Conservation (phyloP, 306 rosid genomes). For the Delonix regia region DNA sequence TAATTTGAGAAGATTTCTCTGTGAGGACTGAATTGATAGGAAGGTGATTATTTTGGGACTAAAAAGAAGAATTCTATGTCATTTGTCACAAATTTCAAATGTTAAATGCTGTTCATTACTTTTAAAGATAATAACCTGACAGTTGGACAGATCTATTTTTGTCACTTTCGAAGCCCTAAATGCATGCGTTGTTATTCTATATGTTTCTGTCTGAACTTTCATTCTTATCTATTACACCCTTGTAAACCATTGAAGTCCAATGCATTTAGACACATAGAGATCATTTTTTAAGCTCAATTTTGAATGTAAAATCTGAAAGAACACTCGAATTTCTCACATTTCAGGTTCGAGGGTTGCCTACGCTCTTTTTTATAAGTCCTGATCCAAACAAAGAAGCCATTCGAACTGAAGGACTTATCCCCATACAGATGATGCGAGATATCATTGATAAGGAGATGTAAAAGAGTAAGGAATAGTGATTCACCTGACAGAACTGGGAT, state of each 20-base stretch:
- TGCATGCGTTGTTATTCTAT: background rate
- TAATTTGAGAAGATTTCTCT: background rate
- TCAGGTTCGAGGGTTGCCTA: slow-evolving; percentile 92
- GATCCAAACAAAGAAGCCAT: slow-evolving; percentile 84
- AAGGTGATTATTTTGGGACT: background rate
- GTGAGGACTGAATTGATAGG: background rate
- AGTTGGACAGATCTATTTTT: background rate
- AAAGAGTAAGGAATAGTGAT: slow-evolving; percentile 36
- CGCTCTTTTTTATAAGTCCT: slow-evolving; percentile 79
- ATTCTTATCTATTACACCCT: slow-evolving; percentile 15
- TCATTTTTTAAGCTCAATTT: background rate
- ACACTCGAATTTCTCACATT: slow-evolving; percentile 1
- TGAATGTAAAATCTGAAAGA: background rate
- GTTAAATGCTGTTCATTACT: background rate
- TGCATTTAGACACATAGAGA: slow-evolving; percentile 25
- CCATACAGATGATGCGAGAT: slow-evolving; percentile 94
- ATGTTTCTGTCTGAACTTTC: background rate
- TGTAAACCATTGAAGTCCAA: background rate
- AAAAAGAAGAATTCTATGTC: background rate
- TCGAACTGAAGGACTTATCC: slow-evolving; percentile 89
- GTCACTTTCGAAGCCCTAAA: background rate
- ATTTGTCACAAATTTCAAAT: background rate
- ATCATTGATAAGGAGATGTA: slow-evolving; percentile 76
- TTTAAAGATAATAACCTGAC: background rate
- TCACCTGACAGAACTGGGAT: slow-evolving; percentile 7